Percentiles rank a stretch among this genome's conserved stretches.
Evolutionary conservation across 805 yeast species (phyloP).

Genomic region (Yamadazyma nakazawae): DNA sequence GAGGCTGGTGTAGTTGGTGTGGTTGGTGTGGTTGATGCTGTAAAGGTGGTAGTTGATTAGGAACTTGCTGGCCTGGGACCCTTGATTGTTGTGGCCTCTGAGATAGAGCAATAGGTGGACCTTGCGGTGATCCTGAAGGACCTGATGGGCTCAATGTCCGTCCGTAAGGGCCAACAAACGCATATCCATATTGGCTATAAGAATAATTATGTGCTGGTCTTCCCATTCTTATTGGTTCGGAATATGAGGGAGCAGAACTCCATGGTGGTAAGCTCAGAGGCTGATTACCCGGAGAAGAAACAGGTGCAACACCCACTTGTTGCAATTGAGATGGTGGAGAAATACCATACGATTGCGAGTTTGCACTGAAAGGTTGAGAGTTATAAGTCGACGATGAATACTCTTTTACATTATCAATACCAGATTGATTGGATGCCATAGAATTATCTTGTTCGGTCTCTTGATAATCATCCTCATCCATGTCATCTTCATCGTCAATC

Average conservation of each 20-base stretch:
- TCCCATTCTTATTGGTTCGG: neutral
- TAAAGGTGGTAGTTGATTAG: neutral
- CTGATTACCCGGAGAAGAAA: neutral
- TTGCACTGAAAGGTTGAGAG: neutral
- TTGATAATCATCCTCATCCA: constrained; percentile 6
- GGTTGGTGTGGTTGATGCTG: neutral
- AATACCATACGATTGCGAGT: neutral
- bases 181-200: neutral
- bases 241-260: neutral
- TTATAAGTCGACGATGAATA: neutral
- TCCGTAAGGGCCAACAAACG: neutral
- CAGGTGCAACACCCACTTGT: neutral
- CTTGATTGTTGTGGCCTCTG: neutral
- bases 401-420: neutral
- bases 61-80: neutral
- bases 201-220: neutral
- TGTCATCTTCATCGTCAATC: constrained; percentile 9
- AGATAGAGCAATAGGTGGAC: neutral
- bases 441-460: neutral
- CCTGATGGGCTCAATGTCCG: neutral
- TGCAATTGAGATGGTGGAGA: neutral
- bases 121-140: neutral
- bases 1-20: neutral
- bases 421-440: neutral
- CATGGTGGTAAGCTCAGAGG: neutral